These are phyloP conservation scores for Camelina hispida DNA, from an alignment of 345 rosid genomes.

Conservation along the genomic window DNA sequence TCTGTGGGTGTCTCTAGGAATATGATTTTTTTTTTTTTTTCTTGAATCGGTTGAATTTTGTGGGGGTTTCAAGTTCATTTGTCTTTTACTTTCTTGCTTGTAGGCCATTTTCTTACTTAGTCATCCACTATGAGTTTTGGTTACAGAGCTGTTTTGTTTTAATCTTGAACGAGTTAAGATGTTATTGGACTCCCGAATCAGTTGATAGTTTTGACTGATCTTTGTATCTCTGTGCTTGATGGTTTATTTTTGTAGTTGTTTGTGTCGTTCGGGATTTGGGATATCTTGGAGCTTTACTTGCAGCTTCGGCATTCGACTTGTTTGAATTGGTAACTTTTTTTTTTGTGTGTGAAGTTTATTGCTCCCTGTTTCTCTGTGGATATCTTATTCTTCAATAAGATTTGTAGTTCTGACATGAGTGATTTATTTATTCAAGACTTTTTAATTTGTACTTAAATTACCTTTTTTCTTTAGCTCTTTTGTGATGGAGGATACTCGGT, in stretches of 20 bases:
- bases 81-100: background rate
- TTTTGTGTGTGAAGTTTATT: background rate
- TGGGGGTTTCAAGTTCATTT: background rate
- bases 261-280: constrained; percentile 1
- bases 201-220: constrained; percentile 2
- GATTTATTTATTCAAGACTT: constrained; percentile 1
- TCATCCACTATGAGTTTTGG: background rate
- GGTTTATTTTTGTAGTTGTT: constrained; percentile 23
- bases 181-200: too few relatives aligned
- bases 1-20: background rate
- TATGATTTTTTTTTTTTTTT: background rate
- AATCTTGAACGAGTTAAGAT: background rate
- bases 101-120: background rate
- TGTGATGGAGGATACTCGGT: constrained; percentile 72
- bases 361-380: too few relatives aligned
- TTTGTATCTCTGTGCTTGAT: background rate
- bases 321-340: constrained; percentile 37
- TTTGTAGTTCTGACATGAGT: constrained; percentile 7
- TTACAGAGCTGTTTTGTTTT: background rate
- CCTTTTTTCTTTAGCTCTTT: constrained; percentile 42
- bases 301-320: constrained; percentile 26
- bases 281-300: constrained; percentile 29
- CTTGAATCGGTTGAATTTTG: background rate
- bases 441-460: background rate
- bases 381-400: constrained; percentile 6